These are phyloP conservation scores for Kwoniella europaea DNA, from an alignment of 768 basidiomycete species.

Conservation along the genomic window DNA sequence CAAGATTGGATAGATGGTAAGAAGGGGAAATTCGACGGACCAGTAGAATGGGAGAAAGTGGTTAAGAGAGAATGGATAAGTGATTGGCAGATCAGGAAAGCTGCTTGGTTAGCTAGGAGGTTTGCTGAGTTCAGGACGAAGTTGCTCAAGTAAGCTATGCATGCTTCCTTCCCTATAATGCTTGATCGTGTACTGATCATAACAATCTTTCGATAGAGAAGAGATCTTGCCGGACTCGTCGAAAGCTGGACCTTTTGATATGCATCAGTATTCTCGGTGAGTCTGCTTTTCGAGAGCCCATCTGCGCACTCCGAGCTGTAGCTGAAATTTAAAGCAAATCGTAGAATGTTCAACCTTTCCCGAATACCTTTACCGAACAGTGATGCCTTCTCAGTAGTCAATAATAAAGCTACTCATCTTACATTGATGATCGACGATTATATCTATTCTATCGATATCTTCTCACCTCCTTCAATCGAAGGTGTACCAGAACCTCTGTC, in stretches of 20 bases:
- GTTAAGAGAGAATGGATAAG: conserved; percentile 61
- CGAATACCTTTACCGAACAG: conserved; percentile 73
- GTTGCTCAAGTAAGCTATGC: conserved; percentile 65
- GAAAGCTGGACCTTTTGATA: conserved; percentile 67
- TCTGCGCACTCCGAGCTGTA: background rate
- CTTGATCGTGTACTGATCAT: no score
- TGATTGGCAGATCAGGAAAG: conserved; percentile 81
- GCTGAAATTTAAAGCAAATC: conserved; percentile 7
- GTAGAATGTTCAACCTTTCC: conserved; percentile 70
- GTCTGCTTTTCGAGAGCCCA: conserved; percentile 12
- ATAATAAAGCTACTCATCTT: conserved; percentile 65
- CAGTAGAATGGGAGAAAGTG: conserved; percentile 29
- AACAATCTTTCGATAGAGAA: conserved; percentile 62
- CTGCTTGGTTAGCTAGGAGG: conserved; percentile 69
- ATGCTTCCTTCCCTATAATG: background rate
- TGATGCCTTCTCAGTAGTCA: conserved; percentile 67
- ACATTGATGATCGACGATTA: conserved; percentile 76
- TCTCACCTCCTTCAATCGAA: conserved; percentile 53
- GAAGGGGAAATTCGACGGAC: conserved; percentile 12
- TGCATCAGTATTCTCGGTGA: conserved; percentile 60
- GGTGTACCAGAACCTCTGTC: conserved; percentile 58
- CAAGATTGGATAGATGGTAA: conserved; percentile 33
- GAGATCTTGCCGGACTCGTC: conserved; percentile 73
- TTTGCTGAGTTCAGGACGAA: conserved; percentile 57
- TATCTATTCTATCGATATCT: conserved; percentile 77